Conservation (phyloP, 805 yeast species). For the Hanseniaspora taiwanica region DNA sequence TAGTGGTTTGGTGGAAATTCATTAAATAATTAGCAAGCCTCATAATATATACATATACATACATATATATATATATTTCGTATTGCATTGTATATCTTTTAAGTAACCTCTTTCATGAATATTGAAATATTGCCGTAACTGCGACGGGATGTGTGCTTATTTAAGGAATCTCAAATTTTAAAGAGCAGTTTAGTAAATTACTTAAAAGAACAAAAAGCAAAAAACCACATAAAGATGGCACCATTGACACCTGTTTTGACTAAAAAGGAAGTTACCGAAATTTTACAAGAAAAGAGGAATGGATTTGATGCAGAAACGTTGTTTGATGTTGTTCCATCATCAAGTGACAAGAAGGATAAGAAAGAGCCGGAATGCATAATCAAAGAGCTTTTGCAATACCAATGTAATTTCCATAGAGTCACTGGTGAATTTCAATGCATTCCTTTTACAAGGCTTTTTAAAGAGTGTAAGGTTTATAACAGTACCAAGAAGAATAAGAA, state of each 20-base stretch:
- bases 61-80: no score
- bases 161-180: no score
- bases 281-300: neutral
- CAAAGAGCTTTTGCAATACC: neutral
- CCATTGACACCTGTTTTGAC: slow-evolving; percentile 1
- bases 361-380: neutral
- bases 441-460: neutral
- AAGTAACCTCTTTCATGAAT: no score
- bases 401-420: neutral
- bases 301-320: neutral
- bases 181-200: neutral
- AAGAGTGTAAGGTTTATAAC: neutral
- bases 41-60: neutral
- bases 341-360: neutral
- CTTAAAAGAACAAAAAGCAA: neutral
- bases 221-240: neutral
- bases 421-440: neutral
- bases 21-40: slow-evolving; percentile 24
- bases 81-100: no score
- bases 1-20: slow-evolving; percentile 74
- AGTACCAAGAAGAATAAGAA: neutral
- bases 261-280: neutral
- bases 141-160: no score
- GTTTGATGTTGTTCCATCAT: neutral
- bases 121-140: no score